These are phyloP conservation scores for Petunia hybrid DNA, from an alignment of 305 asterid species.

Conservation along the genomic window DNA sequence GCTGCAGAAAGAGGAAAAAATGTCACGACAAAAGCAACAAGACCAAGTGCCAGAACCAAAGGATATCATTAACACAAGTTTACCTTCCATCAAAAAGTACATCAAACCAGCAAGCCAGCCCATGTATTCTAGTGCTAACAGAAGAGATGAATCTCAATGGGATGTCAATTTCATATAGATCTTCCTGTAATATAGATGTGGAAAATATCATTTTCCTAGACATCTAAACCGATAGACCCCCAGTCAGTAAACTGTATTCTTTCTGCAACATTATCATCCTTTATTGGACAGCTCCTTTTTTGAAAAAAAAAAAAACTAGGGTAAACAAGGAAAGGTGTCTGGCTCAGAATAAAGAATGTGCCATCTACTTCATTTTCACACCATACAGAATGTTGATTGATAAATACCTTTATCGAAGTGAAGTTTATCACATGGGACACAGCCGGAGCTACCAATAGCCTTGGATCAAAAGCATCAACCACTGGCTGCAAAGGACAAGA, in stretches of 20 bases:
- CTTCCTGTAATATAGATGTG: slow-evolving; percentile 69
- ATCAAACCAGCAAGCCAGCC: slow-evolving; percentile 99
- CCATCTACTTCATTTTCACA: slow-evolving; percentile 27
- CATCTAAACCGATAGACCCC: slow-evolving; percentile 2
- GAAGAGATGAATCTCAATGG: slow-evolving; percentile 81
- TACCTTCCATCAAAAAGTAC: slow-evolving; percentile 97
- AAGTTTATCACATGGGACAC: slow-evolving; percentile 83
- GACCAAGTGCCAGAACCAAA: slow-evolving; percentile 17
- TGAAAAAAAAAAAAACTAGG: background rate
- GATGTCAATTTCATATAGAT: slow-evolving; percentile 83
- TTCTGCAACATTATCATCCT: background rate
- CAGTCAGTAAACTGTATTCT: background rate
- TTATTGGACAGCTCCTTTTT: background rate
- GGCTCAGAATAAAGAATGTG: background rate
- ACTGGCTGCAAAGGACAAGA: slow-evolving; percentile 76
- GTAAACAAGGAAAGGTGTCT: background rate
- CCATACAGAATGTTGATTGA: background rate
- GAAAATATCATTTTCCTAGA: slow-evolving; percentile 10
- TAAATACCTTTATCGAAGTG: slow-evolving; percentile 75
- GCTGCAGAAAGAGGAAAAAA: slow-evolving; percentile 53
- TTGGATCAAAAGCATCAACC: slow-evolving; percentile 97
- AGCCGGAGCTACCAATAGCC: slow-evolving; percentile 92
- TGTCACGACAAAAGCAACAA: background rate
- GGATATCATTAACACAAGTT: slow-evolving; percentile 23
- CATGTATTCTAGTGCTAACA: slow-evolving; percentile 93